Evolutionary conservation across 2,329 filamentous ascomycete genomes (phyloP).

Genomic region (Claviceps digitariae): DNA sequence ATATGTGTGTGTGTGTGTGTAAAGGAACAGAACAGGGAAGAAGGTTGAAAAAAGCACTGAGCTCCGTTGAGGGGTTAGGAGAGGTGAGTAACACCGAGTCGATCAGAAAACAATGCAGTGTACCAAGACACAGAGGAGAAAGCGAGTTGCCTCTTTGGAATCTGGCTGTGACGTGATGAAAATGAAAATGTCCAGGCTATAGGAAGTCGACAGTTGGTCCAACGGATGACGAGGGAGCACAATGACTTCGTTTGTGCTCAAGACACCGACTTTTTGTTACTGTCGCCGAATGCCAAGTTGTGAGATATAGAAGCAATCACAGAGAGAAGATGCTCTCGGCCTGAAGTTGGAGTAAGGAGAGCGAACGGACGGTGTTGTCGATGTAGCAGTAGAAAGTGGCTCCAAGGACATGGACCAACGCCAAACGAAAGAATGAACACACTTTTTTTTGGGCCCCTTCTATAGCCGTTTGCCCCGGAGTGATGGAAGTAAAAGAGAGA

Average conservation of each 20-base stretch:
- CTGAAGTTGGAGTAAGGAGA: not conserved
- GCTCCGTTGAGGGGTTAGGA: not conserved
- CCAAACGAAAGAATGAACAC: not conserved
- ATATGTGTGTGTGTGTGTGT: too few species aligned
- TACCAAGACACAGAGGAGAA: conserved; percentile 8
- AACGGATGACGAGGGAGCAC: not conserved
- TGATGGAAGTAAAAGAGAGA: too few species aligned
- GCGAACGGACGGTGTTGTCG: not conserved
- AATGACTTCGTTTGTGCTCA: not conserved
- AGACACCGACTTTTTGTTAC: not conserved
- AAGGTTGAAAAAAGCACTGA: not conserved
- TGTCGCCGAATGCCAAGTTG: not conserved
- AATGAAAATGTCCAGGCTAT: not conserved
- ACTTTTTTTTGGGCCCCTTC: not conserved
- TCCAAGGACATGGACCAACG: not conserved
- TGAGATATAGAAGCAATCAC: not conserved
- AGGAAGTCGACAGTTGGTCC: not conserved
- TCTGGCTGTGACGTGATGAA: not conserved
- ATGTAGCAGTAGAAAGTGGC: not conserved
- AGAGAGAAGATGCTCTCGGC: not conserved
- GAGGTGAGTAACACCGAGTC: conserved; percentile 1
- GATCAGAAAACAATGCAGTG: conserved; percentile 9
- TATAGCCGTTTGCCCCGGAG: not conserved
- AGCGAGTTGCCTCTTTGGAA: conserved; percentile 1
- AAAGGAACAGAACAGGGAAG: not conserved